These are phyloP conservation scores for Aspergillus ochraceoroseus DNA, from an alignment of 2,329 filamentous ascomycete genomes.

Conservation along the genomic window DNA sequence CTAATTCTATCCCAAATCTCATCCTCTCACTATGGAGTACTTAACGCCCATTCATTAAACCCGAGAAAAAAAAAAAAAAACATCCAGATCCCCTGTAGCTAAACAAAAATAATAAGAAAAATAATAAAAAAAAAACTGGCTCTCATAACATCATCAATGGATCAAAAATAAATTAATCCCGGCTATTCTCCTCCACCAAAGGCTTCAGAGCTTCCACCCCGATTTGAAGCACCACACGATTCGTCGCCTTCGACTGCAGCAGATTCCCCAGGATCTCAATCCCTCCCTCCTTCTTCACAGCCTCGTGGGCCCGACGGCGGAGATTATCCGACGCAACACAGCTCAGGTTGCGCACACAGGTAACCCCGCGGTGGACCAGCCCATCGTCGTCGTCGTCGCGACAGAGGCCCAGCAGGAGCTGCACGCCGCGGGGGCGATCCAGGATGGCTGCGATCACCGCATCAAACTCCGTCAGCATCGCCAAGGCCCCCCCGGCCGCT, in stretches of 20 bases:
- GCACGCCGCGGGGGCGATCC: constrained; percentile 64
- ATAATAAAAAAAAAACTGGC: constrained; percentile 9
- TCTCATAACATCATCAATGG: constrained; percentile 9
- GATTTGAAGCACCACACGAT: constrained; percentile 64
- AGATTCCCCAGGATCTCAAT: constrained; percentile 65
- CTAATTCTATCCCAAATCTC: too few species aligned
- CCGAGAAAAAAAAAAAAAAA: constrained; percentile 7
- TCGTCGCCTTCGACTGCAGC: constrained; percentile 63
- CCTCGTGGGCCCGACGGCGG: constrained; percentile 57
- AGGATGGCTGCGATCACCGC: constrained; percentile 67
- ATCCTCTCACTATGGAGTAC: too few species aligned
- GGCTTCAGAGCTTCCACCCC: constrained; percentile 69
- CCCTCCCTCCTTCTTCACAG: constrained; percentile 58
- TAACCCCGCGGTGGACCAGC: constrained; percentile 62
- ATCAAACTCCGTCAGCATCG: constrained; percentile 75
- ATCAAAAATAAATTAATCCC: constrained; percentile 10
- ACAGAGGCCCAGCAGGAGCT: constrained; percentile 76
- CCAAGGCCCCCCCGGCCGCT: constrained; percentile 82
- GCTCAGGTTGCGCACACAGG: constrained; percentile 69
- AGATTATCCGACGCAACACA: constrained; percentile 58
- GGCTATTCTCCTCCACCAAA: constrained; percentile 46
- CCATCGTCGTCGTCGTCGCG: constrained; percentile 62
- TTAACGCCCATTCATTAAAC: too few species aligned
- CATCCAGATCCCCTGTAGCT: too few species aligned
- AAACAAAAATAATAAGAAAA: constrained; percentile 6